Evolutionary conservation across 352 stramenopile genomes (phyloP), one percentile per base, ranked within the genome.

Genomic region (Phytophthora hibernalis): DNA sequence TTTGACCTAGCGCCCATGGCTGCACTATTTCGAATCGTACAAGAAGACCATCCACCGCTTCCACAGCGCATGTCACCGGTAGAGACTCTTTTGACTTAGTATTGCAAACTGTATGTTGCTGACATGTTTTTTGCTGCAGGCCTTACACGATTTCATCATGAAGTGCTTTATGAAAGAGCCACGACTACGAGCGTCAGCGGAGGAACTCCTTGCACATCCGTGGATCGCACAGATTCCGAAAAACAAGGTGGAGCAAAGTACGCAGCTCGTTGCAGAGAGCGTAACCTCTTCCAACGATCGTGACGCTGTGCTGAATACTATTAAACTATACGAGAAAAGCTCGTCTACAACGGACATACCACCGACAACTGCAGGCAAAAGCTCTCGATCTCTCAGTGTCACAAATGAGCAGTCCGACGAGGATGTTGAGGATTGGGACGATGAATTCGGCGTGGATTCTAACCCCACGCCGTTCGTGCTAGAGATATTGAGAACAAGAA

Each of bases 131-230:
- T 26, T 63, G 18, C 15, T 52, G 24, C 38, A 95, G 76, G 91
- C 83, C 12, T 79, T 98, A 18, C 82, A 96, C 31, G 91, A 97
- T 60, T 98, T 98, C 30, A 93, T 97, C 58, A 92, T 93, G 83
- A 95, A 97, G 47, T 97, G 90, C 38, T 96, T 96, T 65, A 95
- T 96, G 85, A 97, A 98, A 69, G 89, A 98, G 61, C 90, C 93
- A 18, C 70, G 82, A 24, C 70, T 97, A 30, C 79, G 91, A 49
- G 76, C 73, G 26, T 95, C 86, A 5, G 92, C 92, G 0, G 79
- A 90, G 7, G 89, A 98, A 54, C 81, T 98, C 44, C 74, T 98
- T 3, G 54, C 56, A 31, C 90, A 97, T 60, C 91, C 92, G 22
- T 98, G 93, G 93, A 96, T 98, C 53, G 79, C 84, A 4, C 87